Percentiles rank a stretch among this genome's conserved stretches.
Evolutionary conservation across 257 asterid species (phyloP).

Genomic region (Rubia yunnanensis): DNA sequence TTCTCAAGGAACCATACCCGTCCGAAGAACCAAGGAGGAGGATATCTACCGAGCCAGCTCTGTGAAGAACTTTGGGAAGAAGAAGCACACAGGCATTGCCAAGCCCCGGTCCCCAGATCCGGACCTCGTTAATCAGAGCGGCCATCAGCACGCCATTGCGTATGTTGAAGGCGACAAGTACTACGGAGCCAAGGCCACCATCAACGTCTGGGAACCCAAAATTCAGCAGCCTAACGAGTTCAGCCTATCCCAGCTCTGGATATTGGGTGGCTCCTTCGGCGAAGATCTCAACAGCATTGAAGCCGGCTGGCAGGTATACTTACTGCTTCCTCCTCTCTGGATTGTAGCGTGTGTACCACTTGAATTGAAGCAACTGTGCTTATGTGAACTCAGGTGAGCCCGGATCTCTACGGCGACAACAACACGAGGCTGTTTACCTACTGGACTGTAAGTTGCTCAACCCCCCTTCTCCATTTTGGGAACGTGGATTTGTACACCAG

Average conservation of each 20-base stretch:
- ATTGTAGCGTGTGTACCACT: no score
- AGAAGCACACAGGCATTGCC: conserved; percentile 48
- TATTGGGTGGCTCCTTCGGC: conserved; percentile 75
- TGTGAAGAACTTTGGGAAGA: conserved; percentile 63
- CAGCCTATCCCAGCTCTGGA: conserved; percentile 85
- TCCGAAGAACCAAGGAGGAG: conserved; percentile 68
- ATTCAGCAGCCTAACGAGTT: conserved; percentile 78
- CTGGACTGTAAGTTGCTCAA: conserved; percentile 57
- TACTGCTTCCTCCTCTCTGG: background rate
- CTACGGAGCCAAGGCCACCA: conserved; percentile 76
- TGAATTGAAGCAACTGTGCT: no score
- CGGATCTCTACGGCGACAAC: conserved; percentile 72
- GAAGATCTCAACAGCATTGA: conserved; percentile 89
- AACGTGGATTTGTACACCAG: background rate
- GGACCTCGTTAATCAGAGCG: conserved; percentile 59
- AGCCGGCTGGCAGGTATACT: conserved; percentile 74
- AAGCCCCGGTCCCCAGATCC: conserved; percentile 75
- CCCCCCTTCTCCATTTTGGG: background rate
- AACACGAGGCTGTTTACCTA: conserved; percentile 77
- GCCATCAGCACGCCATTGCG: conserved; percentile 91
- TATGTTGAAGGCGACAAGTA: conserved; percentile 72
- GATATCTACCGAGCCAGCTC: conserved; percentile 84
- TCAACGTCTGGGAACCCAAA: conserved; percentile 83
- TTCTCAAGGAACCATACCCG: conserved; percentile 56
- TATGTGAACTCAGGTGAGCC: conserved; percentile 26